Base-by-base conservation (phyloP, 148 eudicot genomes). In the Diospyros lotus region DNA sequence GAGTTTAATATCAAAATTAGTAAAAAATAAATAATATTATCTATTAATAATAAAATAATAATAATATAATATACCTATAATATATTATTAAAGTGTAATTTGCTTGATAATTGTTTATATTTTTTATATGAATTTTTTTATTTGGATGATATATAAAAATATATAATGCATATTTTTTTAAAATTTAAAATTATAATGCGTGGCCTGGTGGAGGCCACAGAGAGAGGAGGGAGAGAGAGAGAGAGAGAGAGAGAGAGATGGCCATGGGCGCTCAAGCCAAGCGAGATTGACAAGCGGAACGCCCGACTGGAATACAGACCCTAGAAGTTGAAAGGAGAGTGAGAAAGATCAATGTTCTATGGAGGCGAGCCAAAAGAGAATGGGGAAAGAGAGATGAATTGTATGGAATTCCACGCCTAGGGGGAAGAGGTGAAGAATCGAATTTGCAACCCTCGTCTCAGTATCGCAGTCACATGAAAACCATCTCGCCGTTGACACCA, bases 401-500 rank as follows among this genome's bases (percentile, higher is more conserved):
- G 60, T 28, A 81, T 73, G 77, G 77, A 76, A 60, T 54, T 13
- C 51, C 52, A 62, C 58, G 65, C n/a, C 28, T 28, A 28, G 28
- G 5, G 58, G 17, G 9, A 54, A 11, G 50, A 39, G 51, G 43
- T 46, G 53, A 73, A 44, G 12, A 43, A 51, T 38, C 38, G 44
- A 45, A 62, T 5, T 15, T 5, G 51, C 28, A 28, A 28, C 28
- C 28, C 28, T 28, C 28, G 28, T 28, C 28, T 28, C 28, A 28
- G 28, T 28, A 28, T 28, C 28, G 28, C 10, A 70, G 56, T 68
- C 69, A 52, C 71, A 82, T 84, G 87, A 79, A 84, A 79, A 44
- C 80, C 46, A 65, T 73, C 3, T 65, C 76, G 62, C 59, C 76
- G 48, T 63, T 78, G 4, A 12, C 76, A 28, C 68, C 79, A 64